These are phyloP conservation scores for Metroxylon sagu DNA, from an alignment of 176 grass and related monocot species.

Conservation along the genomic window DNA sequence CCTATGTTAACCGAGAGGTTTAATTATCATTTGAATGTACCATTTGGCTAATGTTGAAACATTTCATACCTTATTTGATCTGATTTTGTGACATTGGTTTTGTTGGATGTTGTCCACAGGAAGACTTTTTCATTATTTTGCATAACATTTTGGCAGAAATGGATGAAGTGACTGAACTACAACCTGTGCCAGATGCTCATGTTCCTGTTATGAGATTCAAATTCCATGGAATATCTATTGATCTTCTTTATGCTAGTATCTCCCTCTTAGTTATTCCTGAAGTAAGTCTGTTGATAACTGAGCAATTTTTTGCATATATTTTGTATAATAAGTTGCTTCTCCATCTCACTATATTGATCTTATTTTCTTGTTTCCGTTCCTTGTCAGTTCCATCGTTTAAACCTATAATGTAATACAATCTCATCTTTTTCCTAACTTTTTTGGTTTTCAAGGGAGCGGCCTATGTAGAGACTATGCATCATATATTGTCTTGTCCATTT, in stretches of 20 bases:
- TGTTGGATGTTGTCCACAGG: conserved; percentile 39
- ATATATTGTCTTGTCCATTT: no score
- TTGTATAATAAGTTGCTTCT: conserved; percentile 1
- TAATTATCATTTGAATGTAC: background rate
- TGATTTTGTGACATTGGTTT: background rate
- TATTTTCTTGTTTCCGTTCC: background rate
- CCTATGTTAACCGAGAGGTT: conserved; percentile 96
- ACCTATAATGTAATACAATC: no score
- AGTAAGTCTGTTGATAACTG: conserved; percentile 26
- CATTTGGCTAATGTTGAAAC: no score
- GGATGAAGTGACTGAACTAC: conserved; percentile 74
- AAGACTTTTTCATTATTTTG: conserved; percentile 92
- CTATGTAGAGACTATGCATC: no score
- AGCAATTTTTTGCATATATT: background rate
- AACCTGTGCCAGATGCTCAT: conserved; percentile 92
- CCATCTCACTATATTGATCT: background rate
- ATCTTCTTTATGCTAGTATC: conserved; percentile 97
- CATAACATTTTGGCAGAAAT: conserved; percentile 68
- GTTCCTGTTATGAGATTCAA: conserved; percentile 99
- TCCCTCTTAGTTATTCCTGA: conserved; percentile 74
- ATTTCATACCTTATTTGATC: no score
- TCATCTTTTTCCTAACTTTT: no score
- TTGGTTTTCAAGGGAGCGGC: no score
- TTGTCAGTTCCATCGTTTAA: no score
- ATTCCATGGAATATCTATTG: conserved; percentile 89